Percentiles rank a stretch among this genome's conserved stretches.
These are phyloP conservation scores for Macrolepiota albuminosa DNA, from an alignment of 768 basidiomycete genomes.

Conservation along the genomic window DNA sequence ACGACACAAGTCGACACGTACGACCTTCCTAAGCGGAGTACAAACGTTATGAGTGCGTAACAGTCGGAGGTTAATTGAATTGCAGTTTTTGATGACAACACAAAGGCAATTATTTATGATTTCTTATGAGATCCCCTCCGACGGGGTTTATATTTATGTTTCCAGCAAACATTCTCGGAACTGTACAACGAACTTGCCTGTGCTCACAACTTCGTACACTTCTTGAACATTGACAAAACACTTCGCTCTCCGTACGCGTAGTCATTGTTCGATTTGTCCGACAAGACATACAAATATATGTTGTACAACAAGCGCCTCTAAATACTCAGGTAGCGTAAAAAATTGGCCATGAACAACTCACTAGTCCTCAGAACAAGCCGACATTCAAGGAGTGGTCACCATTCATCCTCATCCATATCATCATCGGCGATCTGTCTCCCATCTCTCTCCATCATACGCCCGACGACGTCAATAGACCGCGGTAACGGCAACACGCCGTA, in stretches of 20 bases:
- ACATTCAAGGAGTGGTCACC: slow-evolving; percentile 14
- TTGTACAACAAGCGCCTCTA: not conserved
- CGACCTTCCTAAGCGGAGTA: not conserved
- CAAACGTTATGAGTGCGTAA: not conserved
- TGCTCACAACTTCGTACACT: not conserved
- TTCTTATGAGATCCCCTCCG: not conserved
- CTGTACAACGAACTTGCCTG: not conserved
- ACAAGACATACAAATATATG: slow-evolving; percentile 1
- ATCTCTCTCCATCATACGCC: slow-evolving; percentile 21
- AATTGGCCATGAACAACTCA: not conserved
- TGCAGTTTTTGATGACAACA: not conserved
- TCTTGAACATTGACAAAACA: not conserved
- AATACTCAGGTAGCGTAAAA: not conserved
- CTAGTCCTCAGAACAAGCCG: not conserved
- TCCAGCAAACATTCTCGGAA: not conserved
- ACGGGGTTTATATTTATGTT: not conserved
- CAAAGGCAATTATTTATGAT: not conserved
- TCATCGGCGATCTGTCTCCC: slow-evolving; percentile 14
- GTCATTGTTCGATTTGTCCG: not conserved
- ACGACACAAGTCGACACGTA: not conserved
- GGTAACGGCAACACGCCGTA: slow-evolving; percentile 14
- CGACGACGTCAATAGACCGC: slow-evolving; percentile 6
- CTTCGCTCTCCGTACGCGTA: not conserved
- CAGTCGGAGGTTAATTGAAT: not conserved
- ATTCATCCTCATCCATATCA: slow-evolving; percentile 22